A percentile compares a stretch with the other conserved stretches of the same genome.
phyloP scores from a whole-genome alignment of 805 yeast species.

The Ogataea zsoltii region DNA sequence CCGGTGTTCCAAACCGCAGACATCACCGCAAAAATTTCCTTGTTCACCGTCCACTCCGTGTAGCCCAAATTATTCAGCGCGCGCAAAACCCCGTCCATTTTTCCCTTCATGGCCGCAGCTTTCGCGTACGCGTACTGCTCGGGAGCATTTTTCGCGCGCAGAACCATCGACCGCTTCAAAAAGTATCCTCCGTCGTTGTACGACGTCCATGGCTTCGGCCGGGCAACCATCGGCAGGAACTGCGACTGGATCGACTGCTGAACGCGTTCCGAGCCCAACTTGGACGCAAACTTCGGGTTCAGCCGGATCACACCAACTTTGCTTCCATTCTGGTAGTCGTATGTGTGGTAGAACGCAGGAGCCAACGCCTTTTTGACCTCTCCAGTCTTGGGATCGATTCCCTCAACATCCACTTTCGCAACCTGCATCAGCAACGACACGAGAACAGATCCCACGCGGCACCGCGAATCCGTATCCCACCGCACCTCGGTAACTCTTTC shows the following conservation, averaged over 20 bases:
- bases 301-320: conserved; percentile 79
- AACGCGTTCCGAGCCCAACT: conserved; percentile 64
- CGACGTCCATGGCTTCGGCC: conserved; percentile 86
- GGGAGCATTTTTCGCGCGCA: conserved; percentile 80
- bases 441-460: conserved; percentile 81
- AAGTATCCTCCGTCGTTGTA: conserved; percentile 85
- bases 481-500: conserved; percentile 11
- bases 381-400: conserved; percentile 78
- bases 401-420: conserved; percentile 79
- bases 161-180: conserved; percentile 59
- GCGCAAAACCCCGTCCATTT: conserved; percentile 64
- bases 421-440: conserved; percentile 74
- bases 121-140: conserved; percentile 88
- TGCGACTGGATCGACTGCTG: conserved; percentile 75
- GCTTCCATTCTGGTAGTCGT: conserved; percentile 76
- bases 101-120: conserved; percentile 74
- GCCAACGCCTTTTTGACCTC: conserved; percentile 66
- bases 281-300: conserved; percentile 66
- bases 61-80: conserved; percentile 86
- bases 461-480: conserved; percentile 39
- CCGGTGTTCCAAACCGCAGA: conserved; percentile 88
- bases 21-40: conserved; percentile 63
- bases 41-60: conserved; percentile 92
- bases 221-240: conserved; percentile 85
- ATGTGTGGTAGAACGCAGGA: conserved; percentile 89